Percentiles rank a stretch among this genome's conserved stretches.
Conservation (phyloP, 192 early-diverging fungal species). For the Coemansia sp. region DNA sequence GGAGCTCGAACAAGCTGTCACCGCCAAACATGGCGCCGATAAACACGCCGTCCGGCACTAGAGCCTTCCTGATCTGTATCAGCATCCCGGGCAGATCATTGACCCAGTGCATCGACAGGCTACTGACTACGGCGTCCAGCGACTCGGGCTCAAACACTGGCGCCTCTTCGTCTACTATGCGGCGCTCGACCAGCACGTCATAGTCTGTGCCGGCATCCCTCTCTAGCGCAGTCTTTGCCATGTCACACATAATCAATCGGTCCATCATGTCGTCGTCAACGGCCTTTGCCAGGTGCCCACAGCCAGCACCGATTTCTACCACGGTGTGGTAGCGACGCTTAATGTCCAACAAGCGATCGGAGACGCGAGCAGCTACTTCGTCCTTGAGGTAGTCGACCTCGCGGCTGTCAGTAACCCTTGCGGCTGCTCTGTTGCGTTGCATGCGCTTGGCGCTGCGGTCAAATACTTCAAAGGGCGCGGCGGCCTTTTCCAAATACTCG, state of each 20-base stretch:
- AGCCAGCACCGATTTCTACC: slow-evolving; percentile 85
- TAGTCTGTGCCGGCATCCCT: slow-evolving; percentile 52
- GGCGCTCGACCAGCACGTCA: slow-evolving; percentile 71
- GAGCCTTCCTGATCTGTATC: slow-evolving; percentile 74
- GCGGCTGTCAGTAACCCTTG: slow-evolving; percentile 57
- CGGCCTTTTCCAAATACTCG: slow-evolving; percentile 40
- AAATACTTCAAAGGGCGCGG: slow-evolving; percentile 65
- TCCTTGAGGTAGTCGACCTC: slow-evolving; percentile 89
- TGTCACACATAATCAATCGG: slow-evolving; percentile 84
- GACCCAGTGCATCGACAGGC: slow-evolving; percentile 89
- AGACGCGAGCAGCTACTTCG: slow-evolving; percentile 82
- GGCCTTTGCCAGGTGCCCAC: slow-evolving; percentile 83
- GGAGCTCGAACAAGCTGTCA: slow-evolving; percentile 93
- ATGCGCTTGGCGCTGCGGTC: slow-evolving; percentile 71
- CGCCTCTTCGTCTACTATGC: slow-evolving; percentile 81
- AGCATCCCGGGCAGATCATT: slow-evolving; percentile 88
- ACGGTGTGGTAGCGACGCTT: slow-evolving; percentile 82
- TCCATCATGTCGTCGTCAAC: slow-evolving; percentile 80
- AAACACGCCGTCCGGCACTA: slow-evolving; percentile 93
- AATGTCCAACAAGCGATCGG: slow-evolving; percentile 89
- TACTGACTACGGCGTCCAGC: slow-evolving; percentile 85
- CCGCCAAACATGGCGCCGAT: slow-evolving; percentile 92
- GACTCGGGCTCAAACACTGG: slow-evolving; percentile 79
- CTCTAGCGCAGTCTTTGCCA: slow-evolving; percentile 58
- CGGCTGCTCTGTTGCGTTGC: slow-evolving; percentile 76